A percentile compares a stretch with the other conserved stretches of the same genome.
Conservation (phyloP, 768 basidiomycete genomes). For the Termitomyces sp. region DNA sequence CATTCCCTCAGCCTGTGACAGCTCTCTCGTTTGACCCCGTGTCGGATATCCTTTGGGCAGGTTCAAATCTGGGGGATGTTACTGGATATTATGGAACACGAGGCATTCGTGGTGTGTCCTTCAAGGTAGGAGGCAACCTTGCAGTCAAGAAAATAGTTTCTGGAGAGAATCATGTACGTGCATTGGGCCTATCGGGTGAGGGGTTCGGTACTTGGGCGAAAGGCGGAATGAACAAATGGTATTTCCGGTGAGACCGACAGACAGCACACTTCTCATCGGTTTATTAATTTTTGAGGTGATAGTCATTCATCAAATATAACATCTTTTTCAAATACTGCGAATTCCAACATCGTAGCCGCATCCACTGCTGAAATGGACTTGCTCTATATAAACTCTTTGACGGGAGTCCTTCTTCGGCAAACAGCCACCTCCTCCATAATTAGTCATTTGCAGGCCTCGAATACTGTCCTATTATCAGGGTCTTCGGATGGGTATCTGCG, state of each 20-base stretch:
- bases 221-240: slow-evolving; percentile 86
- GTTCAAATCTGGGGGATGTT: slow-evolving; percentile 69
- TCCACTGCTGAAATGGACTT: slow-evolving; percentile 62
- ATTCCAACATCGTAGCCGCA: slow-evolving; percentile 55
- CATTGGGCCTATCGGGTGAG: slow-evolving; percentile 54
- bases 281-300: slow-evolving; percentile 9
- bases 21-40: slow-evolving; percentile 88
- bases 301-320: slow-evolving; percentile 26
- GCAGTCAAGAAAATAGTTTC: slow-evolving; percentile 73
- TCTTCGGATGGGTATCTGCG: slow-evolving; percentile 74
- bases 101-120: slow-evolving; percentile 68
- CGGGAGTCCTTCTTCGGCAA: slow-evolving; percentile 63
- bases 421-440: slow-evolving; percentile 54
- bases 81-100: slow-evolving; percentile 63
- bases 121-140: slow-evolving; percentile 66
- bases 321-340: slow-evolving; percentile 47
- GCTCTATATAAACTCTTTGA: slow-evolving; percentile 69
- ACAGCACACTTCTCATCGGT: slow-evolving; percentile 4
- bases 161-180: slow-evolving; percentile 79
- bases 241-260: slow-evolving; percentile 51
- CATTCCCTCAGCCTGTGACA: slow-evolving; percentile 56
- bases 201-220: slow-evolving; percentile 82
- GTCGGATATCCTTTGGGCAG: slow-evolving; percentile 88
- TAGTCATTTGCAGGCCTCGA: slow-evolving; percentile 65
- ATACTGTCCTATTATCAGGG: slow-evolving; percentile 64